phyloP scores from a whole-genome alignment of 73 alveolate species.

The Loxodes magnus region DNA sequence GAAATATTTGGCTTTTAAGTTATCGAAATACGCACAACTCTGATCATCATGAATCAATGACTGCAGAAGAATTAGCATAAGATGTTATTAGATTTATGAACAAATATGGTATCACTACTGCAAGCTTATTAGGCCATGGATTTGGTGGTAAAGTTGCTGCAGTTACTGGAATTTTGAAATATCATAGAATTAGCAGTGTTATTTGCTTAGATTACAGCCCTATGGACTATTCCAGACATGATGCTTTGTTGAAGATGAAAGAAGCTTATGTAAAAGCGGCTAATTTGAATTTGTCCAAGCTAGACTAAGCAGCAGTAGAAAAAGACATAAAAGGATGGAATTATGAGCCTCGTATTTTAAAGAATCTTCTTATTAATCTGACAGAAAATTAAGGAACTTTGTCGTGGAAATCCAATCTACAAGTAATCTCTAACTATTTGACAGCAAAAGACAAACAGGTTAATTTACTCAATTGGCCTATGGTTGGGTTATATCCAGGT shows the following conservation, averaged over 20 bases:
- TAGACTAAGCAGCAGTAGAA: conserved; percentile 8
- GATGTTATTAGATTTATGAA: conserved; percentile 57
- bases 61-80: conserved; percentile 21
- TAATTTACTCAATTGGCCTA: background rate
- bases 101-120: conserved; percentile 34
- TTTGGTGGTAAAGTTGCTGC: conserved; percentile 67
- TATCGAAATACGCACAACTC: conserved; percentile 48
- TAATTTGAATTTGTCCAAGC: background rate
- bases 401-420: conserved; percentile 22
- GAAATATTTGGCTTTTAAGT: conserved; percentile 47
- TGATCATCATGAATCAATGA: conserved; percentile 45
- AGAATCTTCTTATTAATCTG: conserved; percentile 21
- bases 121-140: conserved; percentile 62
- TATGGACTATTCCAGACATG: conserved; percentile 41
- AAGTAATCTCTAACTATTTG: conserved; percentile 27
- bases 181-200: conserved; percentile 52
- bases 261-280: background rate
- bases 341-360: conserved; percentile 21
- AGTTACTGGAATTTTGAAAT: conserved; percentile 41
- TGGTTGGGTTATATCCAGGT: conserved; percentile 64
- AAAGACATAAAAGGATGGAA: conserved; percentile 14
- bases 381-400: conserved; percentile 21
- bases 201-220: conserved; percentile 58
- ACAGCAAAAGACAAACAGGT: background rate
- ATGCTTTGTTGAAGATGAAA: conserved; percentile 33